Evolutionary conservation across 257 asterid species (phyloP).

Genomic region (Solanum arcanum): DNA sequence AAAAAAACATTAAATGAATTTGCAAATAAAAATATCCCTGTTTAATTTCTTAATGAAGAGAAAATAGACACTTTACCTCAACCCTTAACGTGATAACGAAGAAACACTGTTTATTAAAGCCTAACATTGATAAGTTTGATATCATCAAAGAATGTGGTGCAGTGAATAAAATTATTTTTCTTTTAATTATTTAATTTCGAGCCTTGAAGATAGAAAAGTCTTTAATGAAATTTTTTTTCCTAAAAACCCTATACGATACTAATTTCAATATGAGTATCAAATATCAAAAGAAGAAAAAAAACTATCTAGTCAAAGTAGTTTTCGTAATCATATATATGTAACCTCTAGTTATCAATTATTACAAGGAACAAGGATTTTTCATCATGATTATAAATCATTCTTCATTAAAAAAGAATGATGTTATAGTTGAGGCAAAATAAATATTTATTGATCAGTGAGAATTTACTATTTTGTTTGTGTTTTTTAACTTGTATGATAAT

Average conservation of each 20-base stretch:
- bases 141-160: rapidly evolving
- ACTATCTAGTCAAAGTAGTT: not conserved
- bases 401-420: not conserved
- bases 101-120: not conserved
- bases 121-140: not conserved
- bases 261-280: not conserved
- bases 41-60: not conserved
- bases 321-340: not conserved
- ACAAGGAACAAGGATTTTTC: not conserved
- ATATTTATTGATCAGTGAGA: not conserved
- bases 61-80: not conserved
- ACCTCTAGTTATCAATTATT: not conserved
- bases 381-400: not conserved
- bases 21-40: not conserved
- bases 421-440: not conserved
- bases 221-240: rapidly evolving
- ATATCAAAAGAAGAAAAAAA: not conserved
- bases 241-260: rapidly evolving
- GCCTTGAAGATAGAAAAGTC: no score
- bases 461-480: no score
- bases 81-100: not conserved
- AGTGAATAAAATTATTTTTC: rapidly evolving
- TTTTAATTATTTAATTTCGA: not conserved
- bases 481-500: no score
- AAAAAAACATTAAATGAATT: not conserved